A percentile compares a stretch with the other conserved stretches of the same genome.
Conservation (phyloP, 768 basidiomycete species). For the Phylloporus scabripes region DNA sequence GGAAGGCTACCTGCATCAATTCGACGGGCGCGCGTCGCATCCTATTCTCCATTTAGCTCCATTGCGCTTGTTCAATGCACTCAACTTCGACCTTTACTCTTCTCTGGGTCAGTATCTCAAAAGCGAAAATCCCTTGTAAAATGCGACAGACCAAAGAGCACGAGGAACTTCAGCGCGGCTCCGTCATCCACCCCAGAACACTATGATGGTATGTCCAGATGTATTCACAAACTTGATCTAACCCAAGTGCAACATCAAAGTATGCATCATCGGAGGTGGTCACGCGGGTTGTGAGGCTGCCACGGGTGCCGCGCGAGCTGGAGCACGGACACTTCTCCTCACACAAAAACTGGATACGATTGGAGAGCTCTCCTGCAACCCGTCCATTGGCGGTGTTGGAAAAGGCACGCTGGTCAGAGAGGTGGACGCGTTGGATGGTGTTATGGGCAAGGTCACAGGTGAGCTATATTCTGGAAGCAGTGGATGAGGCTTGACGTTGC, state of each 20-base stretch:
- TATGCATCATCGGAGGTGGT: constrained; percentile 86
- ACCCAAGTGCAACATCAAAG: constrained; percentile 42
- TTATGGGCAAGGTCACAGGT: constrained; percentile 84
- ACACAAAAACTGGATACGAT: constrained; percentile 80
- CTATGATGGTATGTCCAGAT: constrained; percentile 22
- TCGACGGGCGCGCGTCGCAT: constrained; percentile 1
- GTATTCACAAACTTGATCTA: constrained; percentile 14
- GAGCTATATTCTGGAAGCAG: neutral
- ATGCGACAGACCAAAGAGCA: neutral
- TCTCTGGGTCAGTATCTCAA: neutral
- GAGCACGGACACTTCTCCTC: constrained; percentile 73
- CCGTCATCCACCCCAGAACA: neutral
- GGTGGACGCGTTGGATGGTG: constrained; percentile 84
- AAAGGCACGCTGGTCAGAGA: constrained; percentile 91
- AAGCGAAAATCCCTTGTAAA: neutral
- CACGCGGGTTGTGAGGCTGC: constrained; percentile 95
- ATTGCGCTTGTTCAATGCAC: neutral
- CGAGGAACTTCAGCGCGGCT: constrained; percentile 2
- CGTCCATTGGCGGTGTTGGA: constrained; percentile 87
- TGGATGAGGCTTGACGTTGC: neutral
- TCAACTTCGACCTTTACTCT: neutral
- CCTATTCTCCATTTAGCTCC: neutral
- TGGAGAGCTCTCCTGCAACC: constrained; percentile 86
- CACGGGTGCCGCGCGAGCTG: constrained; percentile 75
- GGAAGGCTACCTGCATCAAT: neutral